Percentiles rank a stretch among this genome's conserved stretches.
These are phyloP conservation scores for Closterium sp. DNA, from an alignment of 139 green algal species.

Conservation along the genomic window DNA sequence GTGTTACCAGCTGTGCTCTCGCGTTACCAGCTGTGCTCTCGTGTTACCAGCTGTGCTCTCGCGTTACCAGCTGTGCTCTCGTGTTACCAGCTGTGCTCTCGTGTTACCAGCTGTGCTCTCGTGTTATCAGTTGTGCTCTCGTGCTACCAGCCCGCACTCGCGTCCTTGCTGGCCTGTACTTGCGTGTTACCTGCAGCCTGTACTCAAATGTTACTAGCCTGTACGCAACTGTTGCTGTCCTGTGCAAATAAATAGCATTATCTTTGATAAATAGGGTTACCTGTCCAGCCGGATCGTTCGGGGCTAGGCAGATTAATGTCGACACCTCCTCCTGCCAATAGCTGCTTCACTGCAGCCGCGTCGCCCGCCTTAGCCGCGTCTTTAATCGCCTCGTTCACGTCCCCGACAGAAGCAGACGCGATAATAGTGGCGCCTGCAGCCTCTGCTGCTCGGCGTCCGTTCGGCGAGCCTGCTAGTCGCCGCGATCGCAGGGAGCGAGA, in stretches of 20 bases:
- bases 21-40: too few relatives aligned
- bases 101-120: too few relatives aligned
- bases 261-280: neutral
- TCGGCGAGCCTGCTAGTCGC: neutral
- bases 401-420: neutral
- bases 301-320: slow-evolving; percentile 25
- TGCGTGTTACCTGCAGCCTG: neutral
- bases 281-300: slow-evolving; percentile 25
- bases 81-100: too few relatives aligned
- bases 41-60: too few relatives aligned
- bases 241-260: neutral
- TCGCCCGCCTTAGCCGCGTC: slow-evolving; percentile 34
- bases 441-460: neutral
- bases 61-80: neutral
- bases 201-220: too few relatives aligned
- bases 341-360: slow-evolving; percentile 3
- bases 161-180: neutral
- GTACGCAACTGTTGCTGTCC: neutral
- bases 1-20: too few relatives aligned
- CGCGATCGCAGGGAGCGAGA: neutral
- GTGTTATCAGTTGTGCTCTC: neutral
- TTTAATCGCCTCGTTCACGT: slow-evolving; percentile 29
- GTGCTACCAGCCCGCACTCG: neutral
- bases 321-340: slow-evolving; percentile 11
- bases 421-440: neutral